These are phyloP conservation scores for Cercophora samala DNA, from an alignment of 495 filamentous ascomycete species.

Conservation along the genomic window DNA sequence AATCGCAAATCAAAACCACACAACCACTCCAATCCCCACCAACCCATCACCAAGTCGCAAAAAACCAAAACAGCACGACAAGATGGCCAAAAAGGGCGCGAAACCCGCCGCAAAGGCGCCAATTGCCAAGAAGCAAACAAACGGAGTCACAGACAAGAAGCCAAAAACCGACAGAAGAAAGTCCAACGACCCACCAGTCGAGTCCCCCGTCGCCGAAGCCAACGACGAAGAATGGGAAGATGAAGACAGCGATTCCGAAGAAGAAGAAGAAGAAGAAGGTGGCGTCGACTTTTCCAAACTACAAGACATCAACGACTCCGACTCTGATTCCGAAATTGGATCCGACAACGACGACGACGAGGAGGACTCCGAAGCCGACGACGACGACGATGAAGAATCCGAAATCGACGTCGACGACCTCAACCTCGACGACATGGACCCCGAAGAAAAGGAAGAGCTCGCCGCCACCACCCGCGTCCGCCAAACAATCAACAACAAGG, in stretches of 20 bases:
- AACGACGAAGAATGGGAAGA: constrained; percentile 1
- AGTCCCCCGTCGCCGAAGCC: background rate
- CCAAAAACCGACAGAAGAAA: background rate
- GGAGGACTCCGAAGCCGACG: constrained; percentile 74
- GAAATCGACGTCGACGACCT: constrained; percentile 82
- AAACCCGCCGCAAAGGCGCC: background rate
- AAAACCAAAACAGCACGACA: background rate
- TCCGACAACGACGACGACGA: constrained; percentile 48
- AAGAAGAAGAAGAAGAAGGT: constrained; percentile 30
- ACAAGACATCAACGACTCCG: constrained; percentile 37
- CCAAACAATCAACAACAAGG: constrained; percentile 94
- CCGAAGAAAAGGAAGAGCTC: constrained; percentile 78
- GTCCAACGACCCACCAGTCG: background rate
- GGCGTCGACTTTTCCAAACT: constrained; percentile 32
- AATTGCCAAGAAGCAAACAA: background rate
- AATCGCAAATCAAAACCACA: background rate
- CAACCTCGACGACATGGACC: constrained; percentile 59
- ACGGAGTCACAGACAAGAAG: background rate
- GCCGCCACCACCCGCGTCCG: constrained; percentile 72
- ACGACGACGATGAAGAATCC: constrained; percentile 51
- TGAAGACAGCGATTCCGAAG: background rate
- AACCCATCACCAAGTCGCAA: background rate
- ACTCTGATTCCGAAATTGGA: constrained; percentile 37
- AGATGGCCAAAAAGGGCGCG: constrained; percentile 5
- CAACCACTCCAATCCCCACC: constrained; percentile 1